phyloP scores from a whole-genome alignment of 805 yeast genomes.

The Candida patagonica region DNA sequence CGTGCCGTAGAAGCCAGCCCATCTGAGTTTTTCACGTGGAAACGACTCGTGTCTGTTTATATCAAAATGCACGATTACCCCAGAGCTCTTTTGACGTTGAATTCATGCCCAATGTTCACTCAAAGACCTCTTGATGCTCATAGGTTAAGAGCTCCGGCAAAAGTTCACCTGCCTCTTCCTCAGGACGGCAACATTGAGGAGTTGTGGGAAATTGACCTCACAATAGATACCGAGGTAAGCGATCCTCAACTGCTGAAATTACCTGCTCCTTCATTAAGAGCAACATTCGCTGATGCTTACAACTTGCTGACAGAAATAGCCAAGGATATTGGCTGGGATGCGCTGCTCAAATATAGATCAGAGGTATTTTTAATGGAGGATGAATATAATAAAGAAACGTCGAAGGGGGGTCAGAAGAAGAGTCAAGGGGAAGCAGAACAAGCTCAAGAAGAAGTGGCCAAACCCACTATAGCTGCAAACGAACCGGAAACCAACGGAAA shows the following conservation, averaged over 20 bases:
- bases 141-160: slow-evolving; percentile 36
- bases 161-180: slow-evolving; percentile 42
- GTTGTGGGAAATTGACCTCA: slow-evolving; percentile 36
- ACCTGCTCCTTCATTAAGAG: slow-evolving; percentile 42
- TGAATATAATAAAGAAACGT: slow-evolving; percentile 41
- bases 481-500: slow-evolving; percentile 5
- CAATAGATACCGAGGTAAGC: slow-evolving; percentile 27
- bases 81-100: slow-evolving; percentile 57
- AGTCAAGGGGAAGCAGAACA: neutral
- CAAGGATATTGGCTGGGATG: slow-evolving; percentile 75
- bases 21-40: slow-evolving; percentile 69
- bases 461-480: neutral
- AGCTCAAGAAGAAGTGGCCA: neutral
- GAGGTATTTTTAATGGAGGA: slow-evolving; percentile 73
- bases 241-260: slow-evolving; percentile 43
- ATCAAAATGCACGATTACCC: slow-evolving; percentile 45
- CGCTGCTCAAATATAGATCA: slow-evolving; percentile 54
- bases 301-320: slow-evolving; percentile 61
- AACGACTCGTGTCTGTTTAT: slow-evolving; percentile 49
- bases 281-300: slow-evolving; percentile 54
- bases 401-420: slow-evolving; percentile 1
- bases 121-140: slow-evolving; percentile 38
- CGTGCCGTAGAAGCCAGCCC: slow-evolving; percentile 63
- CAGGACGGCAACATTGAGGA: slow-evolving; percentile 42
- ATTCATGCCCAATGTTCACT: slow-evolving; percentile 65